Base-by-base conservation (phyloP, 768 basidiomycete species). In the Rhizopogon vinicolor region DNA sequence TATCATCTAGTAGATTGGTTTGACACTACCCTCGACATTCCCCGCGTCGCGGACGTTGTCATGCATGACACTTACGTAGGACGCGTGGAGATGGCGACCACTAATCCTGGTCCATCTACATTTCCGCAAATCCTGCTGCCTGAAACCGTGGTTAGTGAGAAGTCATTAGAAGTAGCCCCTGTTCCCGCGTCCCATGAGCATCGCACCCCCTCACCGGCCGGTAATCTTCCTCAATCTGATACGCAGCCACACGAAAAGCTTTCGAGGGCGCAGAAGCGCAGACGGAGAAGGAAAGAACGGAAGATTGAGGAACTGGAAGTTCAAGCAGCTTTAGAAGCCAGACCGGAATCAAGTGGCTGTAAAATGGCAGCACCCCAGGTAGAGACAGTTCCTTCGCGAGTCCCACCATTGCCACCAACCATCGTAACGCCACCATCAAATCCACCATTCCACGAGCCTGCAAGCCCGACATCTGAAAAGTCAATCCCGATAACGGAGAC, bases 1-100 rank as follows among this genome's bases (percentile, higher is more conserved):
- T 45, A 25, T 25, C 25, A 5, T 25, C 25, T 25, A 22, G 59
- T 68, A 48, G 64, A 69, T 40, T 69, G 69, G 68, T 69, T 60
- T 52, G 57, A 58, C 35, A 57, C 62, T 7, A 28, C 22, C 25
- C 35, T 44, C 49, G 13, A 49, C 14, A 49, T 49, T 22, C 60
- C 33, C 8, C 59, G 58, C 14, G 53, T 65, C 29, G 49, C 62
- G 4, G 61, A 62, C 29, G 40, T 28, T 28, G 55, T 55, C 48
- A 50, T 31, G 51, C 41, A 48, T 3, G 58, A 60, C 46, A 49
- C 55, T 29, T 55, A 55, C 31, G 22, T 8, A 37, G 51, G 18
- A 16, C 3, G 16, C 8, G 46, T 33, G 46, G 12, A 49, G 2
- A 22, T 49, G 33, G 7, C 13, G 4, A 37, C 22, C 13, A 10